Percentiles rank a stretch among this genome's conserved stretches.
Conservation (phyloP, 2,329 filamentous ascomycete genomes). For the Penicillium glabrum region DNA sequence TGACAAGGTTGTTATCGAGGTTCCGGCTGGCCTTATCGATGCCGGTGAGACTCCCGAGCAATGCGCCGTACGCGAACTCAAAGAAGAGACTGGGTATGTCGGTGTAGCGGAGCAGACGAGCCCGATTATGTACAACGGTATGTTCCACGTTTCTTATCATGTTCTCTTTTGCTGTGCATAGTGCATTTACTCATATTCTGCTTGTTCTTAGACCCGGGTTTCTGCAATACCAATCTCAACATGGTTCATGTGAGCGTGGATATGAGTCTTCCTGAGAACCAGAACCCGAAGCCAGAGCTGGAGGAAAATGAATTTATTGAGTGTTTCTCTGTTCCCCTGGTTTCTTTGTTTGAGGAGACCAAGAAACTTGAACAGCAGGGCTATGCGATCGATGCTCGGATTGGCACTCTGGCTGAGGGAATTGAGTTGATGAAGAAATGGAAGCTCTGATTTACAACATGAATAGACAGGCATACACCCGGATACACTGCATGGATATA, state of each 20-base stretch:
- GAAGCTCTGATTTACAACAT: conserved; percentile 6
- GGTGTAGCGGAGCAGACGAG: conserved; percentile 47
- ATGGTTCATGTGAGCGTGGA: conserved; percentile 72
- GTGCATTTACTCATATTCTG: neutral
- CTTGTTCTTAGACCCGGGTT: conserved; percentile 42
- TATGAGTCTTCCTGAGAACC: conserved; percentile 66
- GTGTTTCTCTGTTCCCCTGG: conserved; percentile 68
- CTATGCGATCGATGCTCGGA: conserved; percentile 75
- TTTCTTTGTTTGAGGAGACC: conserved; percentile 64
- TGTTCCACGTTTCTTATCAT: conserved; percentile 19
- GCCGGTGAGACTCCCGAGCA: conserved; percentile 56
- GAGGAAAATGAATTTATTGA: conserved; percentile 84
- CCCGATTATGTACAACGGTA: conserved; percentile 48
- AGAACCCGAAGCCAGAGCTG: conserved; percentile 66
- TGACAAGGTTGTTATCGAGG: conserved; percentile 59
- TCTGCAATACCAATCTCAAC: conserved; percentile 52
- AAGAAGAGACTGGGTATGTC: conserved; percentile 64
- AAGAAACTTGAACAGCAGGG: conserved; percentile 67
- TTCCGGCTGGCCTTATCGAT: conserved; percentile 62
- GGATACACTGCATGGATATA: neutral
- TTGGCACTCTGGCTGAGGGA: conserved; percentile 75
- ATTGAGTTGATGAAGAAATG: conserved; percentile 66
- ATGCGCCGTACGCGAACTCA: conserved; percentile 59
- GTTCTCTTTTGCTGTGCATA: neutral
- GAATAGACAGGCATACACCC: neutral